phyloP scores from a whole-genome alignment of 441 rosid species.

The Erodium moschatum region DNA sequence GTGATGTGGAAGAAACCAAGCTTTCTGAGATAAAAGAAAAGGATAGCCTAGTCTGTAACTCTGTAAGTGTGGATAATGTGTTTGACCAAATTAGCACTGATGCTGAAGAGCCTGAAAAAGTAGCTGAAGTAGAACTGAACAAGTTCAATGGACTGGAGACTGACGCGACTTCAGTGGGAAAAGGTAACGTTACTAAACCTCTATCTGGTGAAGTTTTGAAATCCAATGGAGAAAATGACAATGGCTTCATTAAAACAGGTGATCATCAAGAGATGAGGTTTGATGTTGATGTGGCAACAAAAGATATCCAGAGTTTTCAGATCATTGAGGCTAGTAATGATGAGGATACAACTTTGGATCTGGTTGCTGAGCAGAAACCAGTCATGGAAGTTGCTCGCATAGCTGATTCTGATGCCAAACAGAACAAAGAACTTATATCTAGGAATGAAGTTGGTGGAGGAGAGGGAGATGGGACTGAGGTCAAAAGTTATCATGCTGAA shows the following conservation, averaged over 20 bases:
- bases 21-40: slow-evolving; percentile 15
- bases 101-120: slow-evolving; percentile 19
- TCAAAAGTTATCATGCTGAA: too few relatives aligned
- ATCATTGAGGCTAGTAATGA: background rate
- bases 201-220: background rate
- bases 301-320: background rate
- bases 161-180: slow-evolving; percentile 14
- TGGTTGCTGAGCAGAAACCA: background rate
- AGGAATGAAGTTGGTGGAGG: too few relatives aligned
- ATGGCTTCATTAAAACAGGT: background rate
- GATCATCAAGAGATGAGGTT: background rate
- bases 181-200: background rate
- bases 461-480: too few relatives aligned
- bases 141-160: background rate
- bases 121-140: background rate
- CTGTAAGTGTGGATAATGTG: slow-evolving; percentile 37
- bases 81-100: slow-evolving; percentile 31
- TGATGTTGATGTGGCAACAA: background rate
- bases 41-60: slow-evolving; percentile 22
- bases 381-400: background rate
- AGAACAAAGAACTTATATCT: too few relatives aligned
- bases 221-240: background rate
- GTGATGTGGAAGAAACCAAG: background rate
- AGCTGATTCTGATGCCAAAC: background rate
- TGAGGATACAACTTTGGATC: background rate